Base-by-base conservation (phyloP, 1,284 basidiomycete genomes). In the Rhodotorula sp. region DNA sequence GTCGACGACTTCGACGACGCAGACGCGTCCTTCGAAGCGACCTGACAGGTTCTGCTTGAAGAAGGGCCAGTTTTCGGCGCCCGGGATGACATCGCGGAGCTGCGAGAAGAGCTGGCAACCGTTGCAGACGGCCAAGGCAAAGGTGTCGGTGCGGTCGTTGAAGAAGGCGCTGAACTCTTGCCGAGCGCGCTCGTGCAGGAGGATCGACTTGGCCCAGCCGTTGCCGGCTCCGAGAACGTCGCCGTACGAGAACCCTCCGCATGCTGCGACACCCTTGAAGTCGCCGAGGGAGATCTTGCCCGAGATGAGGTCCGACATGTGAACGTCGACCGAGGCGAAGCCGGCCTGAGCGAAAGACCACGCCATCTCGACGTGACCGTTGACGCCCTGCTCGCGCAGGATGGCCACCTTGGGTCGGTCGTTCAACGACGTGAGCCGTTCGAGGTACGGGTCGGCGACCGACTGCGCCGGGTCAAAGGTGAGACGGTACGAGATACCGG, bases 181-280 rank as follows among this genome's bases (percentile, higher is more conserved):
- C 44, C 90, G 85, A 3, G 92, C 91, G 4, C 80, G 83, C 44
- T 85, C 82, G 81, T 97, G 90, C 60, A 96, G 86, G 44, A 96
- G 85, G 42, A 94, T 89, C 24, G 93, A 94, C 80, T 95, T 89
- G 10, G 95, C 95, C 96, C 96, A 99, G 48, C 96, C 96, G 79
- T 91, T 94, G 22, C 95, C 96, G 8, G 96, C 95, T 49, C 96
- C 95, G 17, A 99, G 86, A 20, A 99, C 95, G 81, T 99, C 95
- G 64, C 95, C 96, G 79, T 97, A 99, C 18, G 95, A 97, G 85
- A 99, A 99, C 10, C 95, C 95, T 69, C 95, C 95, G 78, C 95
- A 98, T 1, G 95, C 95, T 4, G 91, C 95, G 65, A 99, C 80
- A 67, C 96, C 96, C 49, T 87, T 85, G 84, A 98, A 98, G 60